These are phyloP conservation scores for Castanea mollissima DNA, from an alignment of 306 rosid genomes.

Conservation along the genomic window DNA sequence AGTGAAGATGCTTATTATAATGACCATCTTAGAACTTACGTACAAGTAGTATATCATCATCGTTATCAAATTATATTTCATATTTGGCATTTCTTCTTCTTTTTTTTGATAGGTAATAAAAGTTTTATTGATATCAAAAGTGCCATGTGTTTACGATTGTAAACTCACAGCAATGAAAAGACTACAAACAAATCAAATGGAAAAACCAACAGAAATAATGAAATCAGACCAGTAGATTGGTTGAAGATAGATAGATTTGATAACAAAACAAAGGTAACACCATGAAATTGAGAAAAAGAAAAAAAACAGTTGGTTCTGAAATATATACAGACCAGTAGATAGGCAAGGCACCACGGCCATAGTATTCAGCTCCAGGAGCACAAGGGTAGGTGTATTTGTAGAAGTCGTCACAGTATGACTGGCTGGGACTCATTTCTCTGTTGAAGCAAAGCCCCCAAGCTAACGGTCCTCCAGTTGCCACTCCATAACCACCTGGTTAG, in stretches of 20 bases:
- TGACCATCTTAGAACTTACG: not conserved
- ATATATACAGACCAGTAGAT: slow-evolving; percentile 67
- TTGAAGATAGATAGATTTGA: not conserved
- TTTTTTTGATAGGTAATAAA: no score
- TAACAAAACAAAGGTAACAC: not conserved
- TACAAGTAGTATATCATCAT: not conserved
- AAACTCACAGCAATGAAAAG: no score
- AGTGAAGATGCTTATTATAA: not conserved
- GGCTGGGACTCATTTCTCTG: slow-evolving; percentile 95
- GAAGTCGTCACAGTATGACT: slow-evolving; percentile 77
- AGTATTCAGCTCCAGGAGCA: slow-evolving; percentile 81
- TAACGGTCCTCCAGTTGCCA: slow-evolving; percentile 92
- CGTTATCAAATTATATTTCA: not conserved
- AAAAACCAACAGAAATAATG: no score
- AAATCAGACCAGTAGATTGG: not conserved
- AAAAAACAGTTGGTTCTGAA: not conserved
- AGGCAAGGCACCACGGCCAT: slow-evolving; percentile 98
- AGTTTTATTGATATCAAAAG: no score
- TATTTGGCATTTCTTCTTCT: not conserved
- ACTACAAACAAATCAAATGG: no score
- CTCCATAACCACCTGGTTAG: slow-evolving; percentile 92
- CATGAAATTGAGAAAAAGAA: not conserved
- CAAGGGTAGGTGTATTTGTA: slow-evolving; percentile 85
- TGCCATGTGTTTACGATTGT: no score
- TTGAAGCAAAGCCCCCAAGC: slow-evolving; percentile 98